These are phyloP conservation scores for Pyropia haitanensis DNA, from an alignment of 23 red algal genomes.

Conservation along the genomic window DNA sequence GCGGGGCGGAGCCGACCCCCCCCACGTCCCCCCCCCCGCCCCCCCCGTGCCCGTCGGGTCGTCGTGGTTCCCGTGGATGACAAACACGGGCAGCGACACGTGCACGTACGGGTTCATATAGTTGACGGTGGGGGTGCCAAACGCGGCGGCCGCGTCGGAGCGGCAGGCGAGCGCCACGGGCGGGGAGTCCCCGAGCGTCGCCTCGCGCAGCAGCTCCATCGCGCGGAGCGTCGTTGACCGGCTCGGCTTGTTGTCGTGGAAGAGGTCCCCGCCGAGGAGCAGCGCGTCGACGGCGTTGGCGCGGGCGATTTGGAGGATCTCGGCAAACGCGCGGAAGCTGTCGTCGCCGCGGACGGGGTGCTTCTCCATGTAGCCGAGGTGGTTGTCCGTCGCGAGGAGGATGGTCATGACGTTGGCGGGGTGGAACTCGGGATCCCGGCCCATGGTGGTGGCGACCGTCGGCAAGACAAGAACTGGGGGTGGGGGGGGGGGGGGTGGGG, in stretches of 20 bases:
- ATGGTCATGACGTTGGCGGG: conserved; percentile 52
- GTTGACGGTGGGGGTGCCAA: conserved; percentile 22
- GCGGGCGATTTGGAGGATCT: conserved; percentile 61
- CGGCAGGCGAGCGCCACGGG: conserved; percentile 20
- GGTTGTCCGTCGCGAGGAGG: conserved; percentile 90
- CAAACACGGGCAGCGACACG: conserved; percentile 79
- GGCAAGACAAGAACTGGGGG: no score
- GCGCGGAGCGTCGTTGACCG: conserved; percentile 49
- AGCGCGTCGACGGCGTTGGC: conserved; percentile 66
- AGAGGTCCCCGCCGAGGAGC: conserved; percentile 84
- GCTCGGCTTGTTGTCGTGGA: conserved; percentile 92
- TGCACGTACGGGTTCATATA: conserved; percentile 58
- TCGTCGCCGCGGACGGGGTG: conserved; percentile 80
- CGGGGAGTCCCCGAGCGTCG: conserved; percentile 1
- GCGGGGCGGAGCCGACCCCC: conserved; percentile 24
- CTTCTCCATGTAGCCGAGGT: conserved; percentile 87
- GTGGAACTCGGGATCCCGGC: background rate
- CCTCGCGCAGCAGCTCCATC: conserved; percentile 48
- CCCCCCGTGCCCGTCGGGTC: conserved; percentile 41
- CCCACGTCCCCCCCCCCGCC: background rate
- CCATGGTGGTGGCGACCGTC: background rate
- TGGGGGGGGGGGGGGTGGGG: no score
- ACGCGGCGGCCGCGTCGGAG: conserved; percentile 5
- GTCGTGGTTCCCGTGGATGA: conserved; percentile 98
- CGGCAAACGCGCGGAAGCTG: conserved; percentile 85